Conservation (phyloP, 148 eudicot species). For the Chenopodium quinoa region DNA sequence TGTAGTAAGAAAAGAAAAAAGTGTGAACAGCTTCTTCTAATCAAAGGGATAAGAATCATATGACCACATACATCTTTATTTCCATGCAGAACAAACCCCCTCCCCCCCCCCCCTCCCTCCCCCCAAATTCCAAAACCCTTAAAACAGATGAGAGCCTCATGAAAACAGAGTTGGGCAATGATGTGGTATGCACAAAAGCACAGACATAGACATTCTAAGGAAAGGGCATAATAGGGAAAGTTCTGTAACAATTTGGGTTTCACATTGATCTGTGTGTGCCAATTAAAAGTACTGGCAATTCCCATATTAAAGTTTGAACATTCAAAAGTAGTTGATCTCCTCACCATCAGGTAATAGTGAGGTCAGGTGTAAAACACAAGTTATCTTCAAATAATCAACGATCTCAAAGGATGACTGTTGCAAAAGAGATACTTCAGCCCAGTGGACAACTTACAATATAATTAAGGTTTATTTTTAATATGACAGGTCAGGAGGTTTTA, state of each 20-base stretch:
- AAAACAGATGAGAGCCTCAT: neutral
- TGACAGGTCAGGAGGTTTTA: neutral
- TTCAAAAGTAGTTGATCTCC: neutral
- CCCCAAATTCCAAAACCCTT: too few relatives aligned
- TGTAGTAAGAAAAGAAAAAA: neutral
- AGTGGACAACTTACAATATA: neutral
- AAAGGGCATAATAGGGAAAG: neutral
- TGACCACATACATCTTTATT: too few relatives aligned
- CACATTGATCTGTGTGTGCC: too few relatives aligned
- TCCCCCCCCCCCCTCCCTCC: too few relatives aligned
- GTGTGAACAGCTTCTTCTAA: neutral
- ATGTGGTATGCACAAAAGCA: neutral
- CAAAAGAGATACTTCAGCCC: neutral
- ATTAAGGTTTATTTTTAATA: neutral
- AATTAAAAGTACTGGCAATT: too few relatives aligned
- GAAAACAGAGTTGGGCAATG: neutral
- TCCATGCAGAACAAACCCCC: too few relatives aligned
- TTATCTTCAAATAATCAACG: neutral
- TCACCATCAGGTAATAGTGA: neutral
- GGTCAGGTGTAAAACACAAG: neutral
- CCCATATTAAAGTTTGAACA: neutral
- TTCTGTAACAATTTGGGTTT: neutral
- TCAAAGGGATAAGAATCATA: neutral
- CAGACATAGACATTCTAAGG: neutral
- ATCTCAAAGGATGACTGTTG: neutral